Evolutionary conservation across 352 stramenopile genomes (phyloP), one percentile per base, ranked within the genome.

Genomic region (Pythium periplocum): DNA sequence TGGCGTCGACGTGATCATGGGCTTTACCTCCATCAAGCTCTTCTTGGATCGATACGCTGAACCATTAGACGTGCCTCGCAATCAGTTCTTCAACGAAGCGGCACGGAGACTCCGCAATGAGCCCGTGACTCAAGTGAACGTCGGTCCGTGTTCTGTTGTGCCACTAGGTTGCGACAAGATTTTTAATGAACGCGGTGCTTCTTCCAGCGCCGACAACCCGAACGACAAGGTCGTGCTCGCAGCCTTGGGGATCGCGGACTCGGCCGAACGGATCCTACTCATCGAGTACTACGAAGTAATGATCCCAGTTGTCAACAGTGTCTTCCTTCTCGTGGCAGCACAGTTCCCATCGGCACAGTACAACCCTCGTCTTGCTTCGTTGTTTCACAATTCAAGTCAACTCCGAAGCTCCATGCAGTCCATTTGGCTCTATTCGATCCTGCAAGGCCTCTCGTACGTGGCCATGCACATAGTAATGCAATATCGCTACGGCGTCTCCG

Each of bases 381-480:
- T 43, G 32, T 33, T 44, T 30, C 4, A 41, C 4, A 26, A 43
- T 9, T 5, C 11, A 8, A 12, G 12, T 32, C 34, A 11, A 30
- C 48, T 53, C 32, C 8, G 4, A 11, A 4, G 4, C 11, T 12
- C 4, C 5, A 10, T 53, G 10, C 36, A 11, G 4, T 31, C 8
- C 26, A 6, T 53, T 6, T 4, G 26, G 8, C 6, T 53, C 12
- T 53, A 53, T 35, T 41, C 48, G 7, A 8, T 41, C 5, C 48
- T 53, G 4, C 48, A 53, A 34, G 48, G 48, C 4, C 6, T 53
- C 34, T 44, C 8, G 5, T 6, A 44, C 12, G 32, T 53, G 12
- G 34, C 34, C 5, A 63, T 63, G 56, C 35, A 44, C 17, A 2
- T 53, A 3, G 56, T 57, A 9, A 63, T 62, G 55, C 35, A 40